phyloP scores from a whole-genome alignment of 2,329 filamentous ascomycete species.

The Lecanicillium sp. region DNA sequence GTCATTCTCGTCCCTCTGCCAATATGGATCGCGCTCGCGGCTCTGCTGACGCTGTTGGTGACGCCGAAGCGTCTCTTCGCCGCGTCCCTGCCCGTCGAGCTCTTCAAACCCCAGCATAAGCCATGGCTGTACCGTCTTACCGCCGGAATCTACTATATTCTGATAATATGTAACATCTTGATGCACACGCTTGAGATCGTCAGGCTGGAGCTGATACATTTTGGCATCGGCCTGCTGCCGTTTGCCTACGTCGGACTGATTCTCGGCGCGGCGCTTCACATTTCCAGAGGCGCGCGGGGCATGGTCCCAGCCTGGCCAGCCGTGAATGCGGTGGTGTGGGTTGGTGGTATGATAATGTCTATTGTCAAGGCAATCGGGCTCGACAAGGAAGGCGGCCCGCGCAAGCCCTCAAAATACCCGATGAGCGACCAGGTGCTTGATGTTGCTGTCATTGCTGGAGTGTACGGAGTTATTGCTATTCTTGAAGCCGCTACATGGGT shows the following conservation, averaged over 20 bases:
- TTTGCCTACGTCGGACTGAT: constrained; percentile 9
- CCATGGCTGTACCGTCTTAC: constrained; percentile 1
- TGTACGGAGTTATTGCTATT: constrained; percentile 2
- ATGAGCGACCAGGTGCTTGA: constrained; percentile 11
- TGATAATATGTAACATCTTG: constrained; percentile 4
- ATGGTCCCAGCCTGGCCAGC: not conserved
- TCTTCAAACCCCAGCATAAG: not conserved
- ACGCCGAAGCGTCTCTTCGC: not conserved
- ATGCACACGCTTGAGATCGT: constrained; percentile 13
- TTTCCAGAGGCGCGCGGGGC: not conserved
- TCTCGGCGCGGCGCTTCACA: constrained; percentile 1
- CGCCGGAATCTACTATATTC: constrained; percentile 1
- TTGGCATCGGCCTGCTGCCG: constrained; percentile 10
- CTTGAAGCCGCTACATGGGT: not conserved
- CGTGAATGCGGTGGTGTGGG: constrained; percentile 10
- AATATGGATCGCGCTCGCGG: constrained; percentile 7
- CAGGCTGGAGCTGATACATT: constrained; percentile 3
- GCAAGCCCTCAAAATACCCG: constrained; percentile 10
- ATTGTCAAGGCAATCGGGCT: constrained; percentile 10
- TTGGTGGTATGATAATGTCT: constrained; percentile 3
- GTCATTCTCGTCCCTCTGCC: constrained; percentile 10
- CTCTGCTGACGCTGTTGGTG: not conserved
- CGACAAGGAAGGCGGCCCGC: not conserved
- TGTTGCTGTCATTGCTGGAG: constrained; percentile 10
- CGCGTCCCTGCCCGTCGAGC: not conserved